phyloP scores from a whole-genome alignment of 495 filamentous ascomycete genomes.

The Talaromyces thailandensis region DNA sequence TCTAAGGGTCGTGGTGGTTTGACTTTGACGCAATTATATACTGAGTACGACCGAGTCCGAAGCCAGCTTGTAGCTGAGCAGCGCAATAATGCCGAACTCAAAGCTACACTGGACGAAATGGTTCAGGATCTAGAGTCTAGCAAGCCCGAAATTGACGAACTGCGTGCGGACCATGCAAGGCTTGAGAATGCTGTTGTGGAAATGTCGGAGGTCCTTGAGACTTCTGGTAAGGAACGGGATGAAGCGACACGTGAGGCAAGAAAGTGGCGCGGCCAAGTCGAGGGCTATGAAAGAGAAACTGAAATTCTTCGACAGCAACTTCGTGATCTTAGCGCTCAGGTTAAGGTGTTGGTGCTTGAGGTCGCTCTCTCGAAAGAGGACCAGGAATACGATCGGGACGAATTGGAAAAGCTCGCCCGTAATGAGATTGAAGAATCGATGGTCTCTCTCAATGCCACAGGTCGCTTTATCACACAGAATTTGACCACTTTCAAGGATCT shows the following conservation, averaged over 20 bases:
- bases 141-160: conserved; percentile 53
- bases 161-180: conserved; percentile 44
- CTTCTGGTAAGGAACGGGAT: conserved; percentile 46
- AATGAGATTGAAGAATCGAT: conserved; percentile 50
- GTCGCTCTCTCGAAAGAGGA: conserved; percentile 72
- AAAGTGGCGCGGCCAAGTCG: conserved; percentile 64
- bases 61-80: conserved; percentile 55
- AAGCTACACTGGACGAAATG: conserved; percentile 72
- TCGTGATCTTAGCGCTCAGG: conserved; percentile 81
- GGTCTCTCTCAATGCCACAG: conserved; percentile 63
- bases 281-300: conserved; percentile 61
- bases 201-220: conserved; percentile 62
- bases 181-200: conserved; percentile 61
- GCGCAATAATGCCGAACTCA: conserved; percentile 59
- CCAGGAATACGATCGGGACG: conserved; percentile 55
- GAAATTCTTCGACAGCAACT: conserved; percentile 78
- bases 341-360: conserved; percentile 81
- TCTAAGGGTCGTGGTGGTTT: conserved; percentile 48
- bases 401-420: conserved; percentile 64
- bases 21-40: conserved; percentile 59
- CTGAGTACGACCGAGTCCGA: conserved; percentile 54
- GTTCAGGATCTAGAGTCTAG: conserved; percentile 49
- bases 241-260: conserved; percentile 49
- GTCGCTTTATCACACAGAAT: conserved; percentile 76
- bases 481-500: conserved; percentile 77